Evolutionary conservation across 331 rosid genomes (phyloP).

Genomic region (Quercus tomentella): DNA sequence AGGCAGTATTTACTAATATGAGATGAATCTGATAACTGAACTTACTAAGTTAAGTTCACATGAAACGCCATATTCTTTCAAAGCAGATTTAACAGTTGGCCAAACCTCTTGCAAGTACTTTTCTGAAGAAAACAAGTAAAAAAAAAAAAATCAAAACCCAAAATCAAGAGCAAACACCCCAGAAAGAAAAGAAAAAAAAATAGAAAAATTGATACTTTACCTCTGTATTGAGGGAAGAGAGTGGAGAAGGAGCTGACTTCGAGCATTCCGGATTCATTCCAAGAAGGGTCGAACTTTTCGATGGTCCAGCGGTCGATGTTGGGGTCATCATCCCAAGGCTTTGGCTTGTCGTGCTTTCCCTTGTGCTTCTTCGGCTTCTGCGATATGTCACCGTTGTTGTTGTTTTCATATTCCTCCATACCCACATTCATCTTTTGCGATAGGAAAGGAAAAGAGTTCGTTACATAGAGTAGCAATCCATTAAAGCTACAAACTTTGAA

Average conservation of each 20-base stretch:
- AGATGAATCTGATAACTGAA: no score
- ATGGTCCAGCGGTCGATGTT: slow-evolving; percentile 79
- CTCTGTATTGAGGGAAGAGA: slow-evolving; percentile 78
- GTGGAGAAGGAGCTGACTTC: slow-evolving; percentile 90
- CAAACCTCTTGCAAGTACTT: slow-evolving; percentile 78
- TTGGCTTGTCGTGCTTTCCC: slow-evolving; percentile 92
- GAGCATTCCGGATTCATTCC: slow-evolving; percentile 90
- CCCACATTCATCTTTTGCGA: not conserved
- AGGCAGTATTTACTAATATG: no score
- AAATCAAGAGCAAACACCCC: not conserved
- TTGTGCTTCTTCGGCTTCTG: slow-evolving; percentile 42
- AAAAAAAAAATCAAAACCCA: not conserved
- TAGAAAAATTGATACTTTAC: not conserved
- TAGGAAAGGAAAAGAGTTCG: no score
- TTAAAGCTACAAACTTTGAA: no score
- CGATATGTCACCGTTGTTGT: not conserved
- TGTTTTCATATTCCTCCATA: not conserved
- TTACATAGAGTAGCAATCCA: no score
- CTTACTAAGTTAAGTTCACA: slow-evolving; percentile 73
- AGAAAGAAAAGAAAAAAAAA: no score
- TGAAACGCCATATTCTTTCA: slow-evolving; percentile 49
- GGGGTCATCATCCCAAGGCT: slow-evolving; percentile 98
- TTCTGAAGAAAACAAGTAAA: not conserved
- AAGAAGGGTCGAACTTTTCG: slow-evolving; percentile 80
- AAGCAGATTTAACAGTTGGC: slow-evolving; percentile 68